Conservation (phyloP, 2,329 filamentous ascomycete species). For the Nemania sp. region DNA sequence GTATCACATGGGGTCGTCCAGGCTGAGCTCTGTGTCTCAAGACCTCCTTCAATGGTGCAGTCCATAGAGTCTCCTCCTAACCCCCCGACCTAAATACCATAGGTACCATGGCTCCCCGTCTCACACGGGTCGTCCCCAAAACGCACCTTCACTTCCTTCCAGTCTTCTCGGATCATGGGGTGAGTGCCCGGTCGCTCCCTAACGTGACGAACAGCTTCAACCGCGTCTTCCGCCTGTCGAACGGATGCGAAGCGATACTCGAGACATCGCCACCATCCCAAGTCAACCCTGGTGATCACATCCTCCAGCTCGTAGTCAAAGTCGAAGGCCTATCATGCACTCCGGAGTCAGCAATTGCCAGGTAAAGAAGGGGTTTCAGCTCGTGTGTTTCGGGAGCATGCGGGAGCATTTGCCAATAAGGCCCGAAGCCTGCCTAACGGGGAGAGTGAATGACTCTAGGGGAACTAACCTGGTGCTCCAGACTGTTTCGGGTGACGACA, state of each 20-base stretch:
- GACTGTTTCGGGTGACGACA: background rate
- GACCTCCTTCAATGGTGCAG: too few relatives aligned
- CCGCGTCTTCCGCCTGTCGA: background rate
- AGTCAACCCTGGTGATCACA: background rate
- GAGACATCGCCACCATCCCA: background rate
- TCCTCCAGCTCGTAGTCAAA: background rate
- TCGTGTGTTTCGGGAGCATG: too few relatives aligned
- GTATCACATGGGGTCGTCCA: too few relatives aligned
- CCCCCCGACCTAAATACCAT: too few relatives aligned
- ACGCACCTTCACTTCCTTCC: background rate
- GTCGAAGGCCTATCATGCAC: too few relatives aligned
- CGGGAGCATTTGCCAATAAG: too few relatives aligned
- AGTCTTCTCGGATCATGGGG: background rate
- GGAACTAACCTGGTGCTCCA: background rate
- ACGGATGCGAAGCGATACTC: slow-evolving; percentile 2
- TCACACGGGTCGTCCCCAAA: background rate
- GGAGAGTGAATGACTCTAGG: too few relatives aligned
- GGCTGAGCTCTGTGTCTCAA: too few relatives aligned
- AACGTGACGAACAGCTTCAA: background rate
- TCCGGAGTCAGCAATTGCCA: too few relatives aligned
- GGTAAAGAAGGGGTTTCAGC: too few relatives aligned
- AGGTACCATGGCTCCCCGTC: background rate
- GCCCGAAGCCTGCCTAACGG: too few relatives aligned
- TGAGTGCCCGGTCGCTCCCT: background rate
- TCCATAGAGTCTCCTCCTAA: too few relatives aligned